Evolutionary conservation across 352 stramenopile species (phyloP), one percentile per base, ranked within the genome.

Genomic region (Phytophthora cactorum): DNA sequence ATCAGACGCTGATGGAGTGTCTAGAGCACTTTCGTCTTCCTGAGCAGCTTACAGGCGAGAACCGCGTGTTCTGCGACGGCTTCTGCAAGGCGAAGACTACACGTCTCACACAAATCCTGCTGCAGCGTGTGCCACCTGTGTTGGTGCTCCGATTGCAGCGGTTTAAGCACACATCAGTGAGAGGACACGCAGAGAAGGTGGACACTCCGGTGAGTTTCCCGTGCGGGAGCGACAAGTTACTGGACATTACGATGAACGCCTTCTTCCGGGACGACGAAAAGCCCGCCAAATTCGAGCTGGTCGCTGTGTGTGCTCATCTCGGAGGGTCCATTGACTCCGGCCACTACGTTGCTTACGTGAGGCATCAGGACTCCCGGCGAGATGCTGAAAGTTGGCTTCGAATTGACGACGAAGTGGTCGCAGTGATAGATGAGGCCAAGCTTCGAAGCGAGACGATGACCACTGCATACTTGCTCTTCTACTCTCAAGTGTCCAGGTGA

Each of bases 401-500:
- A 34, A 87, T 92, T 44, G 84, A 96, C 50, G 88, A 96, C 56
- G 83, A 91, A 50, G 55, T 74, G 12, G 78, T 93, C 7, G 74
- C 70, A 5, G 67, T 75, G 2, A 61, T 94, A 51, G 71, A 91
- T 47, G 68, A 84, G 27, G 43, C 53, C 1, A 74, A 59, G 5
- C 72, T 93, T 55, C 70, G 59, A 25, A 38, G 52, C 7, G 83
- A 94, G 54, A 93, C 88, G 12, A 38, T 82, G 32, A 75, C 59
- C 3, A 84, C 76, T 34, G 86, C 86, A 3, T 96, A 96, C 43
- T 59, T 96, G 36, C 74, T 96, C 17, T 92, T 95, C 43, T 95
- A 93, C 67, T 69, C 64, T 41, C 68, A 74, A 38, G 52, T 80
- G 15, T 52, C 22, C 4, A 70, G 53, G 44, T 68, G 38, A 74